These are phyloP conservation scores for Neopestalotiopsis sp. DNA, from an alignment of 2,329 filamentous ascomycete genomes.

Conservation along the genomic window DNA sequence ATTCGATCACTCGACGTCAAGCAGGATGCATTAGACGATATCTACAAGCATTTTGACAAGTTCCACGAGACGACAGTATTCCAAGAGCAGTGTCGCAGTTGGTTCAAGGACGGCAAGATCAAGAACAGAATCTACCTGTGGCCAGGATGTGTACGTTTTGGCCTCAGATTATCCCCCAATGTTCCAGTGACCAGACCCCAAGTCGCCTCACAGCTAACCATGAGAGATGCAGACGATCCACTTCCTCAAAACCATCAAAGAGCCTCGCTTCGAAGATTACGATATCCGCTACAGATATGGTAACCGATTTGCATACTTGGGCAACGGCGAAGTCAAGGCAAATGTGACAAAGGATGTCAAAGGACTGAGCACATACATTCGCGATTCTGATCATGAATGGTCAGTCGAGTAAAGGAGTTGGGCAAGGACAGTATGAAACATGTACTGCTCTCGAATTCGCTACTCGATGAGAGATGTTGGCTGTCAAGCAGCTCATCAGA, in stretches of 20 bases:
- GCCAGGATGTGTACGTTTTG: not conserved
- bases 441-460: not conserved
- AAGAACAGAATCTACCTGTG: slow-evolving; percentile 16
- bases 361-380: slow-evolving; percentile 49
- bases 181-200: slow-evolving; percentile 25
- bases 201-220: not conserved
- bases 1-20: slow-evolving; percentile 22
- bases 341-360: slow-evolving; percentile 38
- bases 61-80: slow-evolving; percentile 34
- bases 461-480: too few species aligned
- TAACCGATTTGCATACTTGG: slow-evolving; percentile 16
- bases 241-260: slow-evolving; percentile 22
- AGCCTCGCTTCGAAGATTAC: slow-evolving; percentile 29
- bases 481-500: too few species aligned
- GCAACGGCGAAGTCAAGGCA: slow-evolving; percentile 21
- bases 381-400: slow-evolving; percentile 49
- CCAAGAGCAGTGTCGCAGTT: slow-evolving; percentile 25
- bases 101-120: slow-evolving; percentile 18
- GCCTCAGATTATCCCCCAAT: not conserved
- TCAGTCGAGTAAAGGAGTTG: slow-evolving; percentile 41
- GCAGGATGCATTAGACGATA: slow-evolving; percentile 30
- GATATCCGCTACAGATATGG: slow-evolving; percentile 19
- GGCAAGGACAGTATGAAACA: not conserved
- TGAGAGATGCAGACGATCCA: slow-evolving; percentile 20
- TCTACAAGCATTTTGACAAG: slow-evolving; percentile 29